phyloP scores from a whole-genome alignment of 176 grass and related monocot genomes.

The Oryza punctata region DNA sequence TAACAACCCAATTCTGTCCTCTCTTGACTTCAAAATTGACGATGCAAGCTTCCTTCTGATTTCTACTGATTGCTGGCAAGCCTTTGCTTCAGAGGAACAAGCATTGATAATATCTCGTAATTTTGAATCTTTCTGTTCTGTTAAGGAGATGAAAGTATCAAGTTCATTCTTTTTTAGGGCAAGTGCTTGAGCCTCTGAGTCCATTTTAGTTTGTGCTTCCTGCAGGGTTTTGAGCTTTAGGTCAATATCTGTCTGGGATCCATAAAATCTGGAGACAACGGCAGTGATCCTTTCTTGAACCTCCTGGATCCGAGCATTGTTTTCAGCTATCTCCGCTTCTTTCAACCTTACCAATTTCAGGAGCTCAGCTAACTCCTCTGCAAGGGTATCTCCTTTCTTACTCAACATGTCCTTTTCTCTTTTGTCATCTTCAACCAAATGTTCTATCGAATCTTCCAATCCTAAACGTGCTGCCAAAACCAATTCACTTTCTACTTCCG shows the following conservation, averaged over 20 bases:
- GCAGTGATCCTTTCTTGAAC: conserved; percentile 74
- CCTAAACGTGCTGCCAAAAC: conserved; percentile 67
- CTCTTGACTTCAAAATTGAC: conserved; percentile 73
- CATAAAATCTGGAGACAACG: conserved; percentile 65
- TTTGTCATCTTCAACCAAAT: conserved; percentile 77
- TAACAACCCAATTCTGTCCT: conserved; percentile 67
- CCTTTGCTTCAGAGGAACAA: conserved; percentile 80
- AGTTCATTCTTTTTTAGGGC: conserved; percentile 70
- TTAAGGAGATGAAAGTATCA: conserved; percentile 55
- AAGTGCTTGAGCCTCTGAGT: conserved; percentile 64
- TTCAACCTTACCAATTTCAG: conserved; percentile 82
- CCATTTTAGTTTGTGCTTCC: conserved; percentile 55
- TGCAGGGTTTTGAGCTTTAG: conserved; percentile 59
- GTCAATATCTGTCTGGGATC: conserved; percentile 70
- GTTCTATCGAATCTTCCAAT: conserved; percentile 72
- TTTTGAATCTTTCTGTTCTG: conserved; percentile 57
- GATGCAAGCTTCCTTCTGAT: conserved; percentile 69
- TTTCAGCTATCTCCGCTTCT: conserved; percentile 88
- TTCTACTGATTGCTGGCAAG: conserved; percentile 52
- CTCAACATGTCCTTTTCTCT: conserved; percentile 66
- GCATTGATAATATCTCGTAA: conserved; percentile 56
- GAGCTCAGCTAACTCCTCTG: conserved; percentile 73
- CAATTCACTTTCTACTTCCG: conserved; percentile 75
- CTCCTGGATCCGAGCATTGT: conserved; percentile 69
- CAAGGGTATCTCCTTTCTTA: conserved; percentile 59